Percentiles rank a stretch among this genome's conserved stretches.
phyloP scores from a whole-genome alignment of 768 basidiomycete species.

The Omphalotus guepiniiformis region DNA sequence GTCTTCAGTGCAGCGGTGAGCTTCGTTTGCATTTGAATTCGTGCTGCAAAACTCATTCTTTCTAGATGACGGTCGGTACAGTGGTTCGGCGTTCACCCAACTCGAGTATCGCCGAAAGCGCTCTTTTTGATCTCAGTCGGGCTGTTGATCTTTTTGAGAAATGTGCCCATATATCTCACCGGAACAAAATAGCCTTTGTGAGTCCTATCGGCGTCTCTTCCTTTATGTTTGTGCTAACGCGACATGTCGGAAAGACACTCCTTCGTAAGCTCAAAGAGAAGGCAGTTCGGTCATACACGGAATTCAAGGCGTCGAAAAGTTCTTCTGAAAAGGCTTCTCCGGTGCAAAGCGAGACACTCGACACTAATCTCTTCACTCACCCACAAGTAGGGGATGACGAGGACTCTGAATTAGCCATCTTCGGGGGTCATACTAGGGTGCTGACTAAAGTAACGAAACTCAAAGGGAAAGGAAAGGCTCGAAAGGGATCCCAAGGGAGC shows the following conservation, averaged over 20 bases:
- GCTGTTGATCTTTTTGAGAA: conserved; percentile 44
- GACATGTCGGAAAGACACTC: conserved; percentile 29
- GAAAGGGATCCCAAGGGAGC: background rate
- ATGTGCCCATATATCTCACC: conserved; percentile 38
- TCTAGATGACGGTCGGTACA: conserved; percentile 53
- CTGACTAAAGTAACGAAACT: conserved; percentile 25
- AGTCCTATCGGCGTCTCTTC: background rate
- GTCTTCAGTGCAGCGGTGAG: conserved; percentile 28
- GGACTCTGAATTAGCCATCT: conserved; percentile 49
- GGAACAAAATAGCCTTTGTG: conserved; percentile 46
- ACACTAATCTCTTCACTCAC: conserved; percentile 4
- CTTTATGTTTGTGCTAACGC: background rate
- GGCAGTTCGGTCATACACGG: conserved; percentile 32
- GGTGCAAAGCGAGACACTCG: background rate
- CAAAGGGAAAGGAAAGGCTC: conserved; percentile 15
- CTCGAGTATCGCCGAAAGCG: conserved; percentile 44
- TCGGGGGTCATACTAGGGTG: conserved; percentile 48
- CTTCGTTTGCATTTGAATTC: background rate
- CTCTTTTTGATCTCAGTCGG: conserved; percentile 43
- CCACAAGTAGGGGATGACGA: conserved; percentile 25
- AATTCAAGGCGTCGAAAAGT: conserved; percentile 12
- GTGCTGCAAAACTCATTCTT: background rate
- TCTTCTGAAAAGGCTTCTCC: conserved; percentile 13
- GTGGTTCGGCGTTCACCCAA: conserved; percentile 55
- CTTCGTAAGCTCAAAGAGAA: conserved; percentile 43